Conservation (phyloP, 805 yeast genomes). For the Wickerhamiella nectarea region DNA sequence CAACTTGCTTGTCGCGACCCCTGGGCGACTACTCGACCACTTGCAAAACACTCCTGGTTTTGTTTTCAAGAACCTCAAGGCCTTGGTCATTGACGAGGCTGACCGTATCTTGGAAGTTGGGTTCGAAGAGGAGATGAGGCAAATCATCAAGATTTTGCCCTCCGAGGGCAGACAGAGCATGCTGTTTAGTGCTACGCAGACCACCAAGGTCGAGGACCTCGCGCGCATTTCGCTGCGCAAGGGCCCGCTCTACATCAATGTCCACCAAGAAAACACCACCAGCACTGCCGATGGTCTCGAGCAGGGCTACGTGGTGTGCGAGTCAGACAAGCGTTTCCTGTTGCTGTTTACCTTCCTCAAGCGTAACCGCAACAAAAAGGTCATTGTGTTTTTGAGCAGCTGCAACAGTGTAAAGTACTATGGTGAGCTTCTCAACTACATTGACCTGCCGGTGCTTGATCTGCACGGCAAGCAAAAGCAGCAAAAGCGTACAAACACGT, state of each 20-base stretch:
- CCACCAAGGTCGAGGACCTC: slow-evolving; percentile 95
- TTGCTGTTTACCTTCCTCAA: slow-evolving; percentile 84
- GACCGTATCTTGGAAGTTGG: slow-evolving; percentile 96
- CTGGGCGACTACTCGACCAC: slow-evolving; percentile 94
- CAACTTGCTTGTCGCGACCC: slow-evolving; percentile 87
- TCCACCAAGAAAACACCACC: slow-evolving; percentile 64
- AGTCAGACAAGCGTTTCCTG: slow-evolving; percentile 84
- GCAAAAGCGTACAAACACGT: slow-evolving; percentile 95
- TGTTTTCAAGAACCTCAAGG: slow-evolving; percentile 85
- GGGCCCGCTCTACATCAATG: slow-evolving; percentile 89
- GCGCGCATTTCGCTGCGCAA: slow-evolving; percentile 91
- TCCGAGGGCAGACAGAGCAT: slow-evolving; percentile 87
- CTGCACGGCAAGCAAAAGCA: slow-evolving; percentile 97
- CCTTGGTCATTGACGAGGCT: slow-evolving; percentile 93
- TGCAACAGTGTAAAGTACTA: slow-evolving; percentile 96
- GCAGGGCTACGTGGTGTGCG: slow-evolving; percentile 97
- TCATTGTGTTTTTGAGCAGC: slow-evolving; percentile 88
- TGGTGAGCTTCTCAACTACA: slow-evolving; percentile 87
- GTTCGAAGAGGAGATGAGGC: slow-evolving; percentile 97
- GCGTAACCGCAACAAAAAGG: slow-evolving; percentile 72
- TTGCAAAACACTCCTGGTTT: slow-evolving; percentile 90
- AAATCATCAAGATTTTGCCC: slow-evolving; percentile 86
- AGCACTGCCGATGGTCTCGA: slow-evolving; percentile 96
- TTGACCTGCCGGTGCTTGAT: slow-evolving; percentile 91
- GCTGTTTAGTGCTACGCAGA: slow-evolving; percentile 98